Evolutionary conservation across 2,329 filamentous ascomycete species (phyloP).

Genomic region (Fusarium chuoi): DNA sequence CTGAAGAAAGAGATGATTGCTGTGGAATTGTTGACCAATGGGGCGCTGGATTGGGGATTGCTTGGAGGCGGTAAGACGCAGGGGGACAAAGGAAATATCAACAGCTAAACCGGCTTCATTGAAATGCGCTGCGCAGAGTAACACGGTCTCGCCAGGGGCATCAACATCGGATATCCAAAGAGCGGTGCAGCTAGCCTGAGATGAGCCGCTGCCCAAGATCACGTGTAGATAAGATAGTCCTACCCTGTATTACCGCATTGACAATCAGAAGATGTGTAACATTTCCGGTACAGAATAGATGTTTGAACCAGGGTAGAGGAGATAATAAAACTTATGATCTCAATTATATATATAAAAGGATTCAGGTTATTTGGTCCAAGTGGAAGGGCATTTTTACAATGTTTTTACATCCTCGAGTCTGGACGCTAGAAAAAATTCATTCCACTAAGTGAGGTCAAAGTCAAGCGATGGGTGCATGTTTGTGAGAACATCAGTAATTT

Average conservation of each 20-base stretch:
- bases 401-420: fast-evolving
- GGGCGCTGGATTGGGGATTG: not conserved
- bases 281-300: no score
- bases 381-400: fast-evolving
- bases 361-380: no score
- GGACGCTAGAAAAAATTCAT: fast-evolving
- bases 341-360: no score
- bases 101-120: constrained; percentile 12
- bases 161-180: constrained; percentile 26
- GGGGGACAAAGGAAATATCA: constrained; percentile 27
- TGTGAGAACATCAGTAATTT: not conserved
- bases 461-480: fast-evolving
- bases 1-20: constrained; percentile 11
- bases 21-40: constrained; percentile 12
- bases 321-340: not conserved
- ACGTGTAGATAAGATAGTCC: not conserved
- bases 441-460: fast-evolving
- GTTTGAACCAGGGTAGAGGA: not conserved
- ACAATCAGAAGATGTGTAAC: not conserved
- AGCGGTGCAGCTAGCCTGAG: constrained; percentile 31
- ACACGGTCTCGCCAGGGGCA: constrained; percentile 34
- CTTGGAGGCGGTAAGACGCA: constrained; percentile 15
- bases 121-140: constrained; percentile 26
- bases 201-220: constrained; percentile 9
- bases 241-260: constrained; percentile 3